Evolutionary conservation across 148 eudicot species (phyloP).

Genomic region (Fagopyrum homotropicum): DNA sequence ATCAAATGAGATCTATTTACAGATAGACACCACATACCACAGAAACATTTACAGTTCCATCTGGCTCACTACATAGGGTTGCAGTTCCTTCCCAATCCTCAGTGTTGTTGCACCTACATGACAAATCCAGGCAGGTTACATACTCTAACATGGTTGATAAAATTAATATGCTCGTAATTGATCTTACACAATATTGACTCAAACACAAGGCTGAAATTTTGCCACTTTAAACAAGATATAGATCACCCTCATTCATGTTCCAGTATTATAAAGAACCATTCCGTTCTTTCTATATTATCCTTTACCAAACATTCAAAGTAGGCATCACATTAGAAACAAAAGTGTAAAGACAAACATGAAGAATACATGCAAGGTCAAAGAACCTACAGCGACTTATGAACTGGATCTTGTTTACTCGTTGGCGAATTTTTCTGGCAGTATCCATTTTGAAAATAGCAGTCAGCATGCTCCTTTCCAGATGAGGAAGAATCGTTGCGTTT

Average conservation of each 20-base stretch:
- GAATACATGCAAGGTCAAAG: not conserved
- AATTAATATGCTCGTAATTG: not conserved
- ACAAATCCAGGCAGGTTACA: not conserved
- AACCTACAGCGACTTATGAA: not conserved
- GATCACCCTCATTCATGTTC: not conserved
- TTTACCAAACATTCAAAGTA: not conserved
- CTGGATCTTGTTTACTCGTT: constrained; percentile 6
- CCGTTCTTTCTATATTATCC: not conserved
- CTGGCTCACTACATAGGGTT: not conserved
- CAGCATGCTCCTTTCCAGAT: not conserved
- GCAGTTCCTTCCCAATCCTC: not conserved
- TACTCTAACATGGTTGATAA: not conserved
- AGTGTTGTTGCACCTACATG: constrained; percentile 6
- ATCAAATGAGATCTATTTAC: not conserved
- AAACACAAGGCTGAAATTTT: not conserved
- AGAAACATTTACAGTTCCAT: not conserved
- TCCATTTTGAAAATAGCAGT: constrained; percentile 3
- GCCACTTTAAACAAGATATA: not conserved
- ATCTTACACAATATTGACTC: not conserved
- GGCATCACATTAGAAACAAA: not conserved
- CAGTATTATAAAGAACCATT: not conserved
- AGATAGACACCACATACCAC: constrained; percentile 6
- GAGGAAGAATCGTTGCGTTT: not conserved
- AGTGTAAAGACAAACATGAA: not conserved
- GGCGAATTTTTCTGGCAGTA: not conserved